Conservation (phyloP, 768 basidiomycete genomes). For the Boletus tomentosulus region DNA sequence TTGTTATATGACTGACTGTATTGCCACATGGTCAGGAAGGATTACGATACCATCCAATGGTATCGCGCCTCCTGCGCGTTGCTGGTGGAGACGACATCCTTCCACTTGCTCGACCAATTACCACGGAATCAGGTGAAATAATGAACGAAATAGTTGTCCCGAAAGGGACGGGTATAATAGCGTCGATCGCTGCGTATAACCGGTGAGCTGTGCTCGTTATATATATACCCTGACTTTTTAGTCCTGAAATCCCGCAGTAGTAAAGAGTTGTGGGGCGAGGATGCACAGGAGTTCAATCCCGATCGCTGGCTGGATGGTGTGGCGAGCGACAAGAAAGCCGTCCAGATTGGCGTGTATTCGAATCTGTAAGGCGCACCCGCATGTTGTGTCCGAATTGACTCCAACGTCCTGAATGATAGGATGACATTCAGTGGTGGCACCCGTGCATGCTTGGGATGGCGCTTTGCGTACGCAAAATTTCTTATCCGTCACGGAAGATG, state of each 20-base stretch:
- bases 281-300: slow-evolving; percentile 30
- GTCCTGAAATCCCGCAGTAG: slow-evolving; percentile 11
- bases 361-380: slow-evolving; percentile 19
- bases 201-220: not conserved
- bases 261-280: slow-evolving; percentile 30
- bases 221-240: not conserved
- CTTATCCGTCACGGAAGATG: not conserved
- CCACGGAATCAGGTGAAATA: slow-evolving; percentile 40
- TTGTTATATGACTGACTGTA: not conserved
- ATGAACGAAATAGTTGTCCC: slow-evolving; percentile 44
- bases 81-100: slow-evolving; percentile 49
- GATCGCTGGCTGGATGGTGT: slow-evolving; percentile 24
- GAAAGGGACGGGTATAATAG: slow-evolving; percentile 46
- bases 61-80: slow-evolving; percentile 49
- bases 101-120: slow-evolving; percentile 53
- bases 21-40: slow-evolving; percentile 22
- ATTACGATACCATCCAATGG: slow-evolving; percentile 45
- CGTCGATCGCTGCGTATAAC: slow-evolving; percentile 29
- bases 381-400: not conserved
- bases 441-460: slow-evolving; percentile 30
- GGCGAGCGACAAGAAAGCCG: slow-evolving; percentile 13
- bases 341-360: slow-evolving; percentile 27
- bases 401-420: slow-evolving; percentile 9
- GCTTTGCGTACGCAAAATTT: slow-evolving; percentile 25
- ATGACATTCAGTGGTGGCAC: slow-evolving; percentile 28